A percentile compares a stretch with the other conserved stretches of the same genome.
phyloP scores from a whole-genome alignment of 169 alveolate species.

The Perkinsus olseni region DNA sequence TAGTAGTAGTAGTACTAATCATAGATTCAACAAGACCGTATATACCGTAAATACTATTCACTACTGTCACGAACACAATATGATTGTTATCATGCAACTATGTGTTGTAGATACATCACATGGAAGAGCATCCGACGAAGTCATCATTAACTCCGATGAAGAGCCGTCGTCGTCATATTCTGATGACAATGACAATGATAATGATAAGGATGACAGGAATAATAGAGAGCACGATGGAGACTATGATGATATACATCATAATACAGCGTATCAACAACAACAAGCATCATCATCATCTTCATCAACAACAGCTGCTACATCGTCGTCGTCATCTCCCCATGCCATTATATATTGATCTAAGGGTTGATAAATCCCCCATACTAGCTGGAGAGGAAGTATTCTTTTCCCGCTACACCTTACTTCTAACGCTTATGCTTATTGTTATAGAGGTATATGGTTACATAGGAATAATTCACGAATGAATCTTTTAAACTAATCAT shows the following conservation, averaged over 20 bases:
- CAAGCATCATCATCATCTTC: neutral
- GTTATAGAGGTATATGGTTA: neutral
- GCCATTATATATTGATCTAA: neutral
- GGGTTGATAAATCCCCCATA: neutral
- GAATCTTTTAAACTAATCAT: no score
- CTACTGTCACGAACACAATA: no score
- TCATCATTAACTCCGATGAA: no score
- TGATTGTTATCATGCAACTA: no score
- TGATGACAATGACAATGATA: neutral
- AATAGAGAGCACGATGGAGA: neutral
- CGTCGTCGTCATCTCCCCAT: no score
- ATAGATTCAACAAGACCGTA: no score
- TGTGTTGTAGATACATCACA: neutral
- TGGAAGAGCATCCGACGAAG: no score
- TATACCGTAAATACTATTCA: no score
- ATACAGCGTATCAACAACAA: no score
- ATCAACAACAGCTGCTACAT: neutral
- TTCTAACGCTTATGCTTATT: neutral
- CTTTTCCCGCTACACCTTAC: neutral
- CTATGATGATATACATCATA: no score
- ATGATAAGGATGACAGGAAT: neutral
- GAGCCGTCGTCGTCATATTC: no score
- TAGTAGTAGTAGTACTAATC: no score
- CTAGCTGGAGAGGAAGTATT: neutral
- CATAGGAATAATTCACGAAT: neutral